Base-by-base conservation (phyloP, 192 early-diverging fungal genomes). In the Entrophospora sp. region DNA sequence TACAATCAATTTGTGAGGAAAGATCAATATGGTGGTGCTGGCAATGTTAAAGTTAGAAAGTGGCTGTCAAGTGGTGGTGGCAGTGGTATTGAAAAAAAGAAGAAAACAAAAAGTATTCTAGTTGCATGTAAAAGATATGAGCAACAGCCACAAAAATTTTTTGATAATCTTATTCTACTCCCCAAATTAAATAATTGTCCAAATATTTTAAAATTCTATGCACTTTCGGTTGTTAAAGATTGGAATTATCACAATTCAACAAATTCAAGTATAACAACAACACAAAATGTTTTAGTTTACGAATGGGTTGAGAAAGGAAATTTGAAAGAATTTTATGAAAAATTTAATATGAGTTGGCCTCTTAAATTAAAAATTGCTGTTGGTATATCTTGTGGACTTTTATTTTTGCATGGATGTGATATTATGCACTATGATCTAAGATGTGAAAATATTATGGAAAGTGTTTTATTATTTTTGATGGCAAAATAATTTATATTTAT, bases 261-360 rank as follows among this genome's bases (percentile, higher is more conserved):
- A 3, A n/a, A n/a, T n/a, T n/a, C n/a, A n/a, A n/a, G n/a, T n/a
- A n/a, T n/a, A n/a, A n/a, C n/a, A n/a, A n/a, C n/a, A n/a, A n/a
- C n/a, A n/a, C n/a, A n/a, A n/a, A n/a, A n/a, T n/a, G 22, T 62
- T 31, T 44, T 62, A 31, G 60, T 62, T 45, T 62, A 31, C 18
- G 60, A 62, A 44, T 62, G 60, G 60, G 60, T 24, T 4, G 60
- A 30, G 45, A 27, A 13, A 31, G 42, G 42, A 28, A 45, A 42
- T 62, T 62, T 62, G 38, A 62, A 62, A 62, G 22, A 4, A 16
- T 43, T 34, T 3, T 62, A 62, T 45, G 43, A 62, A 62, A 42
- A 42, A 32, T 42, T 9, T 16, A 18, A n/a, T 20, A 45, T 62
- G 27, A 22, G 5, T 20, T 62, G 60, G 60, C 8, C 13, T 4